Conservation (phyloP, 2,329 filamentous ascomycete species). For the Aspergillus niger region DNA sequence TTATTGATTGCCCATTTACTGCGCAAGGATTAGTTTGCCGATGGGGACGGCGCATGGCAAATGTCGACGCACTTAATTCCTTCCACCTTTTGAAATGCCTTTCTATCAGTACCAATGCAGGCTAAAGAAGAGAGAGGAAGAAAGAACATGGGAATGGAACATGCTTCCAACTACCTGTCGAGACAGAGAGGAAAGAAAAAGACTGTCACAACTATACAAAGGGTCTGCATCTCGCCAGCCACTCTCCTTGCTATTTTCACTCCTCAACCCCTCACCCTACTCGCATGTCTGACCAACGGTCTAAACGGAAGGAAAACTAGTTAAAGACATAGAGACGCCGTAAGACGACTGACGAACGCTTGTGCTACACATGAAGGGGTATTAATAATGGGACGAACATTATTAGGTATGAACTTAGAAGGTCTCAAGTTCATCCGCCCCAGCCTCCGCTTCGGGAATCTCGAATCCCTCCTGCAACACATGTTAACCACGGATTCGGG, state of each 20-base stretch:
- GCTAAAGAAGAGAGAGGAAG: too few relatives aligned
- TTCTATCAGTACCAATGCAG: too few relatives aligned
- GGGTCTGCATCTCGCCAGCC: not conserved
- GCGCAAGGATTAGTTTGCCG: too few relatives aligned
- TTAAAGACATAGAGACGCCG: not conserved
- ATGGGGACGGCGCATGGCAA: too few relatives aligned
- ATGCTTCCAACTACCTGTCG: not conserved
- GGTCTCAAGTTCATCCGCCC: conserved; percentile 34
- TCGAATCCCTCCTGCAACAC: conserved; percentile 34
- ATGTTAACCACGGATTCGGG: not conserved
- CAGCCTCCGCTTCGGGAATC: conserved; percentile 33
- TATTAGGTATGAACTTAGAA: conserved; percentile 24
- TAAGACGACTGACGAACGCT: conserved; percentile 18
- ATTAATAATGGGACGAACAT: conserved; percentile 28
- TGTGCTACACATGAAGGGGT: conserved; percentile 22
- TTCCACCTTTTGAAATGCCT: too few relatives aligned
- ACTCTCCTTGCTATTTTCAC: not conserved
- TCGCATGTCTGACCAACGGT: not conserved
- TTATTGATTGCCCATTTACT: too few relatives aligned
- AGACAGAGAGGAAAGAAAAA: not conserved
- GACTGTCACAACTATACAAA: not conserved
- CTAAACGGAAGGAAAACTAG: not conserved
- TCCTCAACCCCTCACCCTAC: not conserved
- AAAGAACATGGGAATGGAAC: not conserved
- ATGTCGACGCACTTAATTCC: too few relatives aligned